Evolutionary conservation across 176 grass and related monocot genomes (phyloP), one percentile per base, ranked within the genome.

Genomic region (Otatea glauca): DNA sequence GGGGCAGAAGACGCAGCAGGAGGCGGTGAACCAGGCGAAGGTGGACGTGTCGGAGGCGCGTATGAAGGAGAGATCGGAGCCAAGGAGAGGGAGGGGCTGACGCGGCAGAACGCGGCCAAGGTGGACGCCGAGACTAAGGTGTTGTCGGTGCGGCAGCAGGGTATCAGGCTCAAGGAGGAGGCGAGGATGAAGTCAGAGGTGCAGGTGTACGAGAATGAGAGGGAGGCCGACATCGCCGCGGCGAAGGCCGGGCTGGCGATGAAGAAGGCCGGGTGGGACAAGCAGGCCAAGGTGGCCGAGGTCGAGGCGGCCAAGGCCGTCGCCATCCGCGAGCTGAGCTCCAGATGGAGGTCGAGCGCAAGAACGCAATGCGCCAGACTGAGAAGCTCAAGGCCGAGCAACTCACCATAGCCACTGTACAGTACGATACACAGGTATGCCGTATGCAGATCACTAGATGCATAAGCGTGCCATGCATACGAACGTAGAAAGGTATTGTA

Each of bases 381-480:
- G 95, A 98, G 82, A 98, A 94, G 87, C 92, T 98, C 79, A 97
- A 97, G 66, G 92, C 95, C 0, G 92, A 98, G 23, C 74, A 84
- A 5, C 95, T 98, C 25, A 94, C 87, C 84, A 93, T 88, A 82
- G 92, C 95, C 47, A 55, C 88, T 16, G 89, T 97, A 1, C 88
- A 97, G 24, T 97, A 94, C 60, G 95, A 94, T 79, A 92, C 72
- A 18, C 89, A 95, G 88, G 90, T 92, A 97, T n/a, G n/a, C n/a
- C n/a, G n/a, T n/a, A n/a, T 89, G 69, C 91, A 97, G 47, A 49
- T 49, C 13, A 49, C 13, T 49, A 49, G 45, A 48, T 48, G 45
- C 47, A 14, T 49, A 49, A 49, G 14, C 14, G 47, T 49, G 47
- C 38, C 38, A 39, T 39, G 38, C 38, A 39, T 39, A 39, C 38